Evolutionary conservation across 2,329 filamentous ascomycete species (phyloP).

Genomic region (Penicillium sp.): DNA sequence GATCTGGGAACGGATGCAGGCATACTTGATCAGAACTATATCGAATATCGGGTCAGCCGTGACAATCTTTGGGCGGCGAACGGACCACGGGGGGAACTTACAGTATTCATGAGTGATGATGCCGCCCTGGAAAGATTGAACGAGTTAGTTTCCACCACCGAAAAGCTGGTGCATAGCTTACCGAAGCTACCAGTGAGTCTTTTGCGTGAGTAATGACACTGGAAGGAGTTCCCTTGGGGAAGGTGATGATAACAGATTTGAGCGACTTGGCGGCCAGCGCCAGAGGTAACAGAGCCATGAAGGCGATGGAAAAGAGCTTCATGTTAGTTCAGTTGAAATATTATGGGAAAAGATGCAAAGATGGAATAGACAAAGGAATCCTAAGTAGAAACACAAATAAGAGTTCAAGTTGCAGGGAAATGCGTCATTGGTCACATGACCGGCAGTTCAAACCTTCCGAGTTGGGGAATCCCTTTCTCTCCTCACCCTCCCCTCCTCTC

Average conservation of each 20-base stretch:
- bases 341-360: not conserved
- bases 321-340: slow-evolving; percentile 46
- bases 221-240: slow-evolving; percentile 68
- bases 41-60: slow-evolving; percentile 10
- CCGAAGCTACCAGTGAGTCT: slow-evolving; percentile 66
- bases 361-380: not conserved
- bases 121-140: slow-evolving; percentile 54
- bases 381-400: too few relatives aligned
- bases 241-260: slow-evolving; percentile 78
- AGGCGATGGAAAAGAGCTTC: slow-evolving; percentile 62
- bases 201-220: slow-evolving; percentile 70
- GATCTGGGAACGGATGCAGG: not conserved
- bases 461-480: not conserved
- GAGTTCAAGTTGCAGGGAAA: not conserved
- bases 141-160: slow-evolving; percentile 13
- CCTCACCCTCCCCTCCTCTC: slow-evolving; percentile 7
- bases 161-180: slow-evolving; percentile 30
- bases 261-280: slow-evolving; percentile 61
- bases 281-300: slow-evolving; percentile 59
- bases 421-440: not conserved
- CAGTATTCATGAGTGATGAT: slow-evolving; percentile 79
- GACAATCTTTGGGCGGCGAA: slow-evolving; percentile 6
- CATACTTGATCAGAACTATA: slow-evolving; percentile 46
- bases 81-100: slow-evolving; percentile 47
- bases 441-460: not conserved